Conservation (phyloP, 805 yeast species). For the Metschnikowia lunata region DNA sequence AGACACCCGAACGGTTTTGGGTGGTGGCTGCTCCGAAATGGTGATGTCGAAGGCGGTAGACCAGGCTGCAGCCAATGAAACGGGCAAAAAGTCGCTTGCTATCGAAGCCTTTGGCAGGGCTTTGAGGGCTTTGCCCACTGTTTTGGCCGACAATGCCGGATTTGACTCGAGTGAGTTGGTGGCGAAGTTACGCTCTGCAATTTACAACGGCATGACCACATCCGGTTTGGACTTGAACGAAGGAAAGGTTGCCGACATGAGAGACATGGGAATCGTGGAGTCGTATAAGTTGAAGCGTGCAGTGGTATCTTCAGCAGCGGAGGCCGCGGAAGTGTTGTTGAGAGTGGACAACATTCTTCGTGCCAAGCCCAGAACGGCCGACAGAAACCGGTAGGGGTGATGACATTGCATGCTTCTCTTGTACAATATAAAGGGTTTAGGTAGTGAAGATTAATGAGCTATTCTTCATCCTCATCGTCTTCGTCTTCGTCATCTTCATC, state of each 20-base stretch:
- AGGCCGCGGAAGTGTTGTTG: constrained; percentile 92
- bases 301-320: constrained; percentile 93
- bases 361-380: constrained; percentile 97
- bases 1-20: constrained; percentile 86
- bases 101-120: constrained; percentile 94
- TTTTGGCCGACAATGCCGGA: constrained; percentile 96
- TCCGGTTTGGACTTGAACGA: constrained; percentile 84
- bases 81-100: constrained; percentile 91
- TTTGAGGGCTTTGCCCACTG: constrained; percentile 89
- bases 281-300: constrained; percentile 88
- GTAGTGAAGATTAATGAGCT: constrained; percentile 5
- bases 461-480: too few species aligned
- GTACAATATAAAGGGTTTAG: constrained; percentile 2
- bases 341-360: constrained; percentile 96
- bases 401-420: not conserved
- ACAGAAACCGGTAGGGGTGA: constrained; percentile 49
- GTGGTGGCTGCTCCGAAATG: constrained; percentile 88
- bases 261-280: constrained; percentile 89
- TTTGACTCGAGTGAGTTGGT: constrained; percentile 90
- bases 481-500: too few species aligned
- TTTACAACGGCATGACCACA: constrained; percentile 87
- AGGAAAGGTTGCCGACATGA: constrained; percentile 89
- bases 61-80: constrained; percentile 82
- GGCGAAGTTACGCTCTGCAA: constrained; percentile 81
- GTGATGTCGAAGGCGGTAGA: constrained; percentile 97